Evolutionary conservation across 208 protist species (phyloP).

Genomic region (Angomonas ambiguus): DNA sequence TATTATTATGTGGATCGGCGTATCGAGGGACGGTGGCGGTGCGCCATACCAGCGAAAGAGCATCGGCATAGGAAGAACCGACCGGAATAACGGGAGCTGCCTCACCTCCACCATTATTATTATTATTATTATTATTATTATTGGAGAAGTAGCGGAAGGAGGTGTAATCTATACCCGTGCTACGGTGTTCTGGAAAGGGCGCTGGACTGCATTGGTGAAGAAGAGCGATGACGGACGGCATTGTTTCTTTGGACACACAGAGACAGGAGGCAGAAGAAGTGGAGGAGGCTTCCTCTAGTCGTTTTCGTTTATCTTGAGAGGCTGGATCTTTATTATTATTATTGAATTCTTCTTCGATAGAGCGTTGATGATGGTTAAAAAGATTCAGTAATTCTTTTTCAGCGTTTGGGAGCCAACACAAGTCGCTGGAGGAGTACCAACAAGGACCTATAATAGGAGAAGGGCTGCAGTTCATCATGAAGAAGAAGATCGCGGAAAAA

Average conservation of each 20-base stretch:
- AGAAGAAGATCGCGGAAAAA: too few species aligned
- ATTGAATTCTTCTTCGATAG: not conserved
- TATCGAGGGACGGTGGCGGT: not conserved
- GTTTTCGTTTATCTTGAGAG: not conserved
- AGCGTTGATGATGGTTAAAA: too few species aligned
- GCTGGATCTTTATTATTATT: not conserved
- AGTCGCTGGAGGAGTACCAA: too few species aligned
- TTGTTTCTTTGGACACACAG: too few species aligned
- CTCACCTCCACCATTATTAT: not conserved
- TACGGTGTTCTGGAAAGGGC: not conserved
- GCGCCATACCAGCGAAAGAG: not conserved
- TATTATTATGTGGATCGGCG: not conserved
- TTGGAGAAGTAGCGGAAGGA: not conserved
- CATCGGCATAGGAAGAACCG: not conserved
- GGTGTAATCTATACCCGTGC: not conserved
- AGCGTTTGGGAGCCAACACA: too few species aligned
- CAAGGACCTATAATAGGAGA: too few species aligned
- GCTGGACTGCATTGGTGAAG: not conserved
- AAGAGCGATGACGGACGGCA: too few species aligned
- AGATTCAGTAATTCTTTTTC: too few species aligned
- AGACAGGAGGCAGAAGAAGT: too few species aligned
- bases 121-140: constrained; percentile 2
- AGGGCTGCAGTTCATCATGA: too few species aligned
- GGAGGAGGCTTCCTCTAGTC: too few species aligned
- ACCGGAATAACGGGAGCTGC: not conserved